These are phyloP conservation scores for Yarrowia sp. DNA, from an alignment of 805 yeast species.

Conservation along the genomic window DNA sequence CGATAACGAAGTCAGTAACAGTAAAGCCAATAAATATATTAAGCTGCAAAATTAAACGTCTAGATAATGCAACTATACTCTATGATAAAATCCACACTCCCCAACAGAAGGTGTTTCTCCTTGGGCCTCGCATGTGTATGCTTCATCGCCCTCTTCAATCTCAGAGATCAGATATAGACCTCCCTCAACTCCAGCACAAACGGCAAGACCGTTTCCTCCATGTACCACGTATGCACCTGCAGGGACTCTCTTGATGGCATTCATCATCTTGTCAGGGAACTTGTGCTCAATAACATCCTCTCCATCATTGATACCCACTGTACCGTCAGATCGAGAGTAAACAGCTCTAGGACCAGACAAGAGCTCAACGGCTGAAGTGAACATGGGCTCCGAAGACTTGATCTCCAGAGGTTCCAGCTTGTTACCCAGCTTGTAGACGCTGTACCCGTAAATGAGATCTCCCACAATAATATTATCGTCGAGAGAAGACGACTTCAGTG, in stretches of 20 bases:
- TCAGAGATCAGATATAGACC: slow-evolving; percentile 21
- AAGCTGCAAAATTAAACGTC: background rate
- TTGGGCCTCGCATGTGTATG: background rate
- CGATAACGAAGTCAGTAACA: no score
- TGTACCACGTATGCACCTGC: background rate
- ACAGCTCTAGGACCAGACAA: background rate
- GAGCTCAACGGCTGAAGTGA: slow-evolving; percentile 16
- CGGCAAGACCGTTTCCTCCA: background rate
- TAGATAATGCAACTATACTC: background rate
- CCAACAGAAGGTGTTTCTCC: slow-evolving; percentile 3
- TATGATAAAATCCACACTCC: background rate
- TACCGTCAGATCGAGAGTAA: slow-evolving; percentile 14
- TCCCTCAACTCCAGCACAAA: slow-evolving; percentile 21
- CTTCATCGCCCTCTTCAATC: background rate
- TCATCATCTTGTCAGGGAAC: slow-evolving; percentile 19
- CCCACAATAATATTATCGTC: background rate
- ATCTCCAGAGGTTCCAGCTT: slow-evolving; percentile 10
- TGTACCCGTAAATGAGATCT: slow-evolving; percentile 7
- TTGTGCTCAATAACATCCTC: background rate
- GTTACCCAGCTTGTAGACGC: background rate
- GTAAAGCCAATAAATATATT: background rate
- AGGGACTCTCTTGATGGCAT: slow-evolving; percentile 4
- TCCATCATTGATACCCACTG: slow-evolving; percentile 4
- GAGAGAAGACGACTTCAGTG: slow-evolving; percentile 1
- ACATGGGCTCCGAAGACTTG: background rate